Conservation (phyloP, 1,139 yeast genomes). For the Suhomyces guaymorum region DNA sequence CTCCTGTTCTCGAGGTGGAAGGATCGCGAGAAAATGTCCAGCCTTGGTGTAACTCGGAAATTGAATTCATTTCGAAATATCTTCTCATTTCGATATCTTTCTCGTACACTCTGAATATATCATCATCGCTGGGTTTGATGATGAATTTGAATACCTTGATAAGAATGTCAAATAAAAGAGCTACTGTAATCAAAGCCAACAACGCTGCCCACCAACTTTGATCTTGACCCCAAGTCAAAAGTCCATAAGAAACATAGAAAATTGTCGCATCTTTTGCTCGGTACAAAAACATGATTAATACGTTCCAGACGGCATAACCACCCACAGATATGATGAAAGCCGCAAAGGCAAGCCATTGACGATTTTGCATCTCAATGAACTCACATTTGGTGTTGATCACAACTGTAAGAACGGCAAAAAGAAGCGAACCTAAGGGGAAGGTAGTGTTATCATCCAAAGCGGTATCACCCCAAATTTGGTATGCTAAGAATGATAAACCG, state of each 20-base stretch:
- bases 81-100: slow-evolving; percentile 66
- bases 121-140: slow-evolving; percentile 72
- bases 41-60: slow-evolving; percentile 71
- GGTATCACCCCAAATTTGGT: slow-evolving; percentile 66
- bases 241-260: slow-evolving; percentile 71
- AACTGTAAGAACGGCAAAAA: slow-evolving; percentile 70
- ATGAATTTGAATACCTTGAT: slow-evolving; percentile 57
- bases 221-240: slow-evolving; percentile 76
- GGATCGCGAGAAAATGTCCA: slow-evolving; percentile 66
- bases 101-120: slow-evolving; percentile 75
- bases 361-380: slow-evolving; percentile 79
- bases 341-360: slow-evolving; percentile 70
- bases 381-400: slow-evolving; percentile 79
- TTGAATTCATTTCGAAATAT: slow-evolving; percentile 72
- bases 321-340: slow-evolving; percentile 73
- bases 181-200: slow-evolving; percentile 54
- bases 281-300: slow-evolving; percentile 70
- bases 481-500: slow-evolving; percentile 65
- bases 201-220: slow-evolving; percentile 83
- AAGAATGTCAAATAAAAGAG: slow-evolving; percentile 65
- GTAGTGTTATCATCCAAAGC: slow-evolving; percentile 72
- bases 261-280: slow-evolving; percentile 58
- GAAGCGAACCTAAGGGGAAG: slow-evolving; percentile 76
- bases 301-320: slow-evolving; percentile 89
- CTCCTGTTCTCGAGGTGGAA: slow-evolving; percentile 26